These are phyloP conservation scores for Trichoderma citrinoviride DNA, from an alignment of 2,329 filamentous ascomycete genomes.

Conservation along the genomic window DNA sequence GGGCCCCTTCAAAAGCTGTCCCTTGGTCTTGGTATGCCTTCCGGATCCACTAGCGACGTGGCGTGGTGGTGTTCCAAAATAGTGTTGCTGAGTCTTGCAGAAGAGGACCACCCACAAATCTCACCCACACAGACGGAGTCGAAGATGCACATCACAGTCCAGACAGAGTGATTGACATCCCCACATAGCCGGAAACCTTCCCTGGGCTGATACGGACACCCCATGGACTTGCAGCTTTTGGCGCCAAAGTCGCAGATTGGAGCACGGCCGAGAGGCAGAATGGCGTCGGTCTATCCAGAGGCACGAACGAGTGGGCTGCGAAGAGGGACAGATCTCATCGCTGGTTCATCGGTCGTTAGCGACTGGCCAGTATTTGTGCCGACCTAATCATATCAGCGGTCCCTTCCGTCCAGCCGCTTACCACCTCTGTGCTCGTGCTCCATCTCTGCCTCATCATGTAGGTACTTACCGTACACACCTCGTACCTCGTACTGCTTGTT, in stretches of 20 bases:
- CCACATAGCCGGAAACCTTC: slow-evolving; percentile 15
- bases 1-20: slow-evolving; percentile 8
- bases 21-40: slow-evolving; percentile 18
- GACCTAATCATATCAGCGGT: slow-evolving; percentile 19
- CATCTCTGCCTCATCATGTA: not conserved
- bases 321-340: slow-evolving; percentile 18
- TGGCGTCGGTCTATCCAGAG: slow-evolving; percentile 20
- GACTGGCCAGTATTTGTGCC: slow-evolving; percentile 15
- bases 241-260: not conserved
- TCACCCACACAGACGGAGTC: slow-evolving; percentile 21
- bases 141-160: slow-evolving; percentile 24
- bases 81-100: slow-evolving; percentile 14
- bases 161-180: slow-evolving; percentile 22
- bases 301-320: slow-evolving; percentile 13
- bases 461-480: too few species aligned
- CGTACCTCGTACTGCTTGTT: too few species aligned
- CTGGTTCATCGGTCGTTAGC: slow-evolving; percentile 20
- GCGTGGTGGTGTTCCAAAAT: slow-evolving; percentile 15
- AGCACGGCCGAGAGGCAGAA: not conserved
- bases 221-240: not conserved
- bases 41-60: slow-evolving; percentile 14
- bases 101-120: slow-evolving; percentile 18
- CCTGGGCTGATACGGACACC: not conserved
- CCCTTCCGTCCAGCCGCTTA: slow-evolving; percentile 22
- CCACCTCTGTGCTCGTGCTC: not conserved